Evolutionary conservation across 768 basidiomycete species (phyloP).

Genomic region (Suillus variegatus): DNA sequence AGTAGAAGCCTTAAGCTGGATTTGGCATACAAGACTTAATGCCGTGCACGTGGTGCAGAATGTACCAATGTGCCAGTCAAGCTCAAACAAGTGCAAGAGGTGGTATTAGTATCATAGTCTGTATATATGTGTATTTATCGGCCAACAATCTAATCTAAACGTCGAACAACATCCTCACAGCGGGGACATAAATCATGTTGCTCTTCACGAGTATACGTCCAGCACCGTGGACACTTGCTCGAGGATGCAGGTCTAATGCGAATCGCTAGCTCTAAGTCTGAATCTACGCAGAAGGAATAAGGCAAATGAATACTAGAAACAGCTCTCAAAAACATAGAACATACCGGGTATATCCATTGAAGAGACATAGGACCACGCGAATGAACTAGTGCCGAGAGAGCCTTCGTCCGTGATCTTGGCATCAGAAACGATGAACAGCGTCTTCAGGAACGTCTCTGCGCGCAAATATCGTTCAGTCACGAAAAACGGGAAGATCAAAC

Average conservation of each 20-base stretch:
- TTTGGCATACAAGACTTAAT: too few species aligned
- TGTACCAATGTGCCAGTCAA: not conserved
- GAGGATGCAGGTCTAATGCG: slow-evolving; percentile 60
- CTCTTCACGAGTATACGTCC: slow-evolving; percentile 66
- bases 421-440: slow-evolving; percentile 81
- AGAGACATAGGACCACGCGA: slow-evolving; percentile 52
- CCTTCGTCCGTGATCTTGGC: slow-evolving; percentile 52
- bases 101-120: not conserved
- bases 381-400: slow-evolving; percentile 39
- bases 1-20: too few species aligned
- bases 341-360: slow-evolving; percentile 48
- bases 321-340: slow-evolving; percentile 10
- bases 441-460: slow-evolving; percentile 65
- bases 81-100: not conserved
- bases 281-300: slow-evolving; percentile 4
- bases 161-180: slow-evolving; percentile 42
- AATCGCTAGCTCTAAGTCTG: slow-evolving; percentile 38
- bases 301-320: not conserved
- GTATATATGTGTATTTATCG: too few species aligned
- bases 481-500: not conserved
- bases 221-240: slow-evolving; percentile 89
- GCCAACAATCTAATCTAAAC: not conserved
- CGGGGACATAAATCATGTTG: slow-evolving; percentile 62
- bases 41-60: too few species aligned
- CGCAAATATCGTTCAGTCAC: not conserved